Base-by-base conservation (phyloP, 2,329 filamentous ascomycete species). In the Stachybotrys echinatus region DNA sequence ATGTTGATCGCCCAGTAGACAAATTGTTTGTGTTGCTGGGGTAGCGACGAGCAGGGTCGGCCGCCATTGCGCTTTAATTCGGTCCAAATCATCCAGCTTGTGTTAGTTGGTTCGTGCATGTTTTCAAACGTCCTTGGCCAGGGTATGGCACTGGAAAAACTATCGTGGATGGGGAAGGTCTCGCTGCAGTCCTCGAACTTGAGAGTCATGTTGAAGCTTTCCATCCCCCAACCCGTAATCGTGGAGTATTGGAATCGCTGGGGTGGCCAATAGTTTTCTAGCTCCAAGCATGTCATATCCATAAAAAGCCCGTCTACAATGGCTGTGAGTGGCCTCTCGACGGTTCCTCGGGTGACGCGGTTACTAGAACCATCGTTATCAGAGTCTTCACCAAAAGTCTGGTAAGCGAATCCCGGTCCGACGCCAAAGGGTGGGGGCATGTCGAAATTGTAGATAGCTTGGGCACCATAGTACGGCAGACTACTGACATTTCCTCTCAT, bases 291-390 rank as follows among this genome's bases (percentile, higher is more conserved):
- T 12, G 18, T 14, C 21, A 48, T 23, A 5, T 42, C 37, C 20
- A 23, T 42, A 20, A 48, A 48, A 42, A 48, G 17, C 4, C 46
- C 46, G 18, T 48, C 46, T 14, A 48, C 46, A 17, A 23, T 27
- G 17, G 37, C 46, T 8, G 31, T 48, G 6, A 48, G 20, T 12
- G 46, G 46, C 20, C n/a, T 3, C 3, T 48, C 12, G 14, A n/a
- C 2, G 19, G 34, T 42, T 5, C 46, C 46, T 19, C 46, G 34
- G 18, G 21, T 12, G 18, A 12, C 6, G 18, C 5, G 7, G 12
- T 22, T 19, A 17, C 14, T 18, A 42, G 20, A 12, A 14, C 20
- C 19, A 39, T 5, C 20, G 5, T n/a, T n/a, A n/a, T n/a, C n/a
- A n/a, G n/a, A n/a, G n/a, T n/a, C n/a, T n/a, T n/a, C n/a, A n/a